A percentile compares a stretch with the other conserved stretches of the same genome.
Evolutionary conservation across 148 eudicot species (phyloP).

Genomic region (Limonium bicolor): DNA sequence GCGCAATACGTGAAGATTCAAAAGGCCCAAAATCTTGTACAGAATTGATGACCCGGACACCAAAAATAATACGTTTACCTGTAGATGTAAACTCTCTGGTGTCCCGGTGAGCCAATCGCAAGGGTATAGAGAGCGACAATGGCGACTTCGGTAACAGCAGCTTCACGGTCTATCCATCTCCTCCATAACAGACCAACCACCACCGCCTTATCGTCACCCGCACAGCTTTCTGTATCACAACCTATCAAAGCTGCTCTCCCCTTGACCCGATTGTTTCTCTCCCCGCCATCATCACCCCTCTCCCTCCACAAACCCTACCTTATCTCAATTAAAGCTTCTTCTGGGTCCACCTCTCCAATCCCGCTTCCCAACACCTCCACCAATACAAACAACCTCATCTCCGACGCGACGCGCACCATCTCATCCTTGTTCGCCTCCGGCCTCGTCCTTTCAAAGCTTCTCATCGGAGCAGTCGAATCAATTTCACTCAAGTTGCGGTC

Average conservation of each 20-base stretch:
- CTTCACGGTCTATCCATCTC: constrained; percentile 10
- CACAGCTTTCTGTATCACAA: no score
- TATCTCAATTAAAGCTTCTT: constrained; percentile 7
- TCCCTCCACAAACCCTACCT: constrained; percentile 6
- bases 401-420: constrained; percentile 30
- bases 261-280: constrained; percentile 1
- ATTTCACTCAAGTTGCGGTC: constrained; percentile 7
- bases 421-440: constrained; percentile 24
- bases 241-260: not conserved
- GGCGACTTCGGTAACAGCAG: no score
- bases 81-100: no score
- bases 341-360: not conserved
- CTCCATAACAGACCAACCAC: constrained; percentile 8
- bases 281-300: not conserved
- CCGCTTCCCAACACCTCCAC: constrained; percentile 1
- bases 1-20: no score
- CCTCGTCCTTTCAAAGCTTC: constrained; percentile 16
- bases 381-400: constrained; percentile 7
- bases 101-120: no score
- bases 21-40: no score
- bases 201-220: constrained; percentile 4
- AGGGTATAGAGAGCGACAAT: constrained; percentile 20
- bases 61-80: no score
- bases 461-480: constrained; percentile 3
- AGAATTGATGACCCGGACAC: no score